Base-by-base conservation (phyloP, 495 filamentous ascomycete species). In the Melanomma pulvis-pyrius region DNA sequence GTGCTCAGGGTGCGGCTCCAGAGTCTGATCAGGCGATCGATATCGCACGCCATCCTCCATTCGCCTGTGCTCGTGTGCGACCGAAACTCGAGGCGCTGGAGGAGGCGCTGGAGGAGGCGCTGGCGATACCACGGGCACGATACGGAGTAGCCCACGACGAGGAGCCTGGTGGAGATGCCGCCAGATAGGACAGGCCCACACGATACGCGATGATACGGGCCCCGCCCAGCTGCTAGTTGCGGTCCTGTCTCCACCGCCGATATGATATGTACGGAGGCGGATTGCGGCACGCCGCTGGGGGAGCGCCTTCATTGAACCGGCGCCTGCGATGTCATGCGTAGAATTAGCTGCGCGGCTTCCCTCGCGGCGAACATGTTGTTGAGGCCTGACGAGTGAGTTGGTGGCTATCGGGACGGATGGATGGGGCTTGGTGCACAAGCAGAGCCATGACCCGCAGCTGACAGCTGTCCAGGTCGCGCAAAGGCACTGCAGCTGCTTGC, bases 1-100 rank as follows among this genome's bases (percentile, higher is more conserved):
- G 29, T 22, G 48, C 59, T 30, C 51, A 41, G 59, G 59, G 44
- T 63, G 61, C 61, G 61, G 61, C 61, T 63, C 56, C 46, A 51
- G 53, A 54, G 51, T 36, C 25, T 26, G 19, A 50, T 50, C 48
- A 50, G 48, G 48, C 48, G 48, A 50, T 50, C 48, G 7, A 9
- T 28, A 50, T 50, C 21, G 48, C 48, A 6, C 39, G 48, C 48
- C 25, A 50, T 50, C 48, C 48, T 15, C 8, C 48, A 25, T 50
- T 50, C 48, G 21, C 39, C n/a, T 44, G 39, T 44, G 39, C 39
- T 44, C 3, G 39, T 44, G 39, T 44, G 39, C 39, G 13, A 6
- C 8, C 39, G n/a, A 44, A 44, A 44, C n/a, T n/a, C n/a, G n/a
- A n/a, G n/a, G n/a, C n/a, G n/a, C n/a, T n/a, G n/a, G n/a, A n/a